phyloP scores from a whole-genome alignment of 768 basidiomycete genomes.

The Sporobolomyces phaffii region DNA sequence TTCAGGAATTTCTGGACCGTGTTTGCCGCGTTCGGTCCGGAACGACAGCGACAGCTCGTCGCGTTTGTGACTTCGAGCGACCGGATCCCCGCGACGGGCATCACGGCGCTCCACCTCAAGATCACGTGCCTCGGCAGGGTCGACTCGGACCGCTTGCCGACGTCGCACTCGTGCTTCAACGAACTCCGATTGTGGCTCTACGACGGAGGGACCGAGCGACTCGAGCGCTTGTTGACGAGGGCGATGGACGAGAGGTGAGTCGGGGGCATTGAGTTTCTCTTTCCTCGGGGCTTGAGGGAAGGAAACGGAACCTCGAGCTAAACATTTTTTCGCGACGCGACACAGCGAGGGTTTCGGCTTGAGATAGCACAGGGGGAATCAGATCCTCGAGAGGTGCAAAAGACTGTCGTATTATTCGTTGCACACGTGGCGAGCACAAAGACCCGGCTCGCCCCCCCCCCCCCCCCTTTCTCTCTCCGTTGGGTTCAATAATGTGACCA shows the following conservation, averaged over 20 bases:
- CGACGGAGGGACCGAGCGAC: neutral
- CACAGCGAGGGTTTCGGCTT: conserved; percentile 24
- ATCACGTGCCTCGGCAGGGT: conserved; percentile 7
- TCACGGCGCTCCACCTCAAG: conserved; percentile 24
- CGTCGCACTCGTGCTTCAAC: conserved; percentile 41
- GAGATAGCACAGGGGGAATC: no score
- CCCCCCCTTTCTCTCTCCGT: no score
- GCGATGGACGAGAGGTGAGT: conserved; percentile 34
- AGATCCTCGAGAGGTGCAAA: no score
- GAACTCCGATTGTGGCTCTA: conserved; percentile 15
- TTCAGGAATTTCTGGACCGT: conserved; percentile 34
- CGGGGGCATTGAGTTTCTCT: neutral
- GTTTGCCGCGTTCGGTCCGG: neutral
- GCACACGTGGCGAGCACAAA: no score
- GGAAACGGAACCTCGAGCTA: no score
- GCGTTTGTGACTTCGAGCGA: conserved; percentile 40
- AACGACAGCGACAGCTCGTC: conserved; percentile 25
- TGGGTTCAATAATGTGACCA: conserved; percentile 35
- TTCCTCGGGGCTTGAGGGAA: no score
- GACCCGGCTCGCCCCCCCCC: no score
- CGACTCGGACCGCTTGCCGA: conserved; percentile 5
- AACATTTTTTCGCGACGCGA: no score
- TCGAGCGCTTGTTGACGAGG: conserved; percentile 11
- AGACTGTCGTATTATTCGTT: neutral
- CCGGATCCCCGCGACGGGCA: conserved; percentile 41